Base-by-base conservation (phyloP, 2,329 filamentous ascomycete species). In the Setomelanomma holmii region DNA sequence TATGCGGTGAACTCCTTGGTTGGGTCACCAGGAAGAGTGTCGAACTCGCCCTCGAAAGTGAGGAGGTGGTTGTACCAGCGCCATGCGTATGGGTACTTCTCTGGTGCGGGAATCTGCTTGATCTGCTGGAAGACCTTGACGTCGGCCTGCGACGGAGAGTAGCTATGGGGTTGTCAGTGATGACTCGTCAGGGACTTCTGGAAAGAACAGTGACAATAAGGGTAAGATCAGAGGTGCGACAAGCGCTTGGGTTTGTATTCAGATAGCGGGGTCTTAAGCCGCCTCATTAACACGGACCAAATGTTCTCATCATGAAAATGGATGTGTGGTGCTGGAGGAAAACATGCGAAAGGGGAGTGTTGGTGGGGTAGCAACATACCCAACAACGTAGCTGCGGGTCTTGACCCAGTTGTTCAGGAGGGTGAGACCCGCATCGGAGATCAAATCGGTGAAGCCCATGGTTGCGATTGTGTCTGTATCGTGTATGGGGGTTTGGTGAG, bases 61-160 rank as follows among this genome's bases (percentile, higher is more conserved):
- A 90, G 86, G 76, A 97, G 91, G 87, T 99, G 93, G 87, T 96
- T 96, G 88, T 96, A 97, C 95, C 95, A 99, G 79, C 95, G 89
- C 75, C 91, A 91, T 74, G 89, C 92, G 82, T 96, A 84, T 73
- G 93, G 92, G 87, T 89, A 96, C 84, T 96, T 96, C 78, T 84
- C 83, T 72, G 89, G 85, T 67, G 89, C 87, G 69, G 95, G 95
- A 55, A 86, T 79, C 68, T 83, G 80, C 74, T 84, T 87, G 77
- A 97, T 79, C 73, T 90, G 90, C 87, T 98, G 96, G 90, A 90
- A 98, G 82, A 87, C 87, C 79, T 89, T 90, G 73, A 96, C 93
- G 84, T 99, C 95, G 80, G 95, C 95, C 85, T 99, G 95, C 71
- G 91, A 91, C 71, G 93, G 89, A 60, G 78, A 73, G 75, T 86